Percentiles rank a stretch among this genome's conserved stretches.
These are phyloP conservation scores for Podochytrium sp. DNA, from an alignment of 192 early-diverging fungal genomes.

Conservation along the genomic window DNA sequence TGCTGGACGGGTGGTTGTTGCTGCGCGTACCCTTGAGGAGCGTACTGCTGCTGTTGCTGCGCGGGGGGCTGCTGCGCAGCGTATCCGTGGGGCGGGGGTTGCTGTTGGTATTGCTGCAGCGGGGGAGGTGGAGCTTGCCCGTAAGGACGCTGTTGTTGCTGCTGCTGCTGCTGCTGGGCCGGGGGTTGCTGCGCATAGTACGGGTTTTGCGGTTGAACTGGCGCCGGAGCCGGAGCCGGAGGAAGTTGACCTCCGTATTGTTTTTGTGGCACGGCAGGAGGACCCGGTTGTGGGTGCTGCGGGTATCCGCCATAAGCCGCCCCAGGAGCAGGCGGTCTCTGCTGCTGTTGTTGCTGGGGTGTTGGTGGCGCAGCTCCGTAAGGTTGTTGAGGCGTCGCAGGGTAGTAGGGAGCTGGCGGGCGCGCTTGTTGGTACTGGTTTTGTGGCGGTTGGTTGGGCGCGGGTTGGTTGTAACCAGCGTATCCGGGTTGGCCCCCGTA, in stretches of 20 bases:
- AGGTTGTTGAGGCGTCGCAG: constrained; percentile 6
- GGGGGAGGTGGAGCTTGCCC: neutral
- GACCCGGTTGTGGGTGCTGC: neutral
- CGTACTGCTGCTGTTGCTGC: constrained; percentile 21
- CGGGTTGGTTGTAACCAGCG: neutral
- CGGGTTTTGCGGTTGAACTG: neutral
- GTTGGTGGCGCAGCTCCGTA: constrained; percentile 3
- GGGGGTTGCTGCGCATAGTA: neutral
- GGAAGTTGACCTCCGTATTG: neutral
- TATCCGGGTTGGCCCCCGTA: neutral
- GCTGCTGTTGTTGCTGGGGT: constrained; percentile 20
- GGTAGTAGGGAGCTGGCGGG: constrained; percentile 9
- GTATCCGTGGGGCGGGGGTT: constrained; percentile 17
- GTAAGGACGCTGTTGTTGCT: constrained; percentile 26
- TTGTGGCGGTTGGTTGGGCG: neutral
- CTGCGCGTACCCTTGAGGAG: constrained; percentile 28
- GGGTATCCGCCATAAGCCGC: neutral
- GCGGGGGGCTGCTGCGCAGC: constrained; percentile 7
- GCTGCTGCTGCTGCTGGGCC: constrained; percentile 37
- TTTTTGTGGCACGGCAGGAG: neutral
- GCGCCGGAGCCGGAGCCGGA: neutral
- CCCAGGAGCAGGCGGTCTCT: too few relatives aligned
- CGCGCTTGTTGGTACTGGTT: constrained; percentile 19
- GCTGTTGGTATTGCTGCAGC: neutral
- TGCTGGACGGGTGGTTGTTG: constrained; percentile 36